phyloP scores from a whole-genome alignment of 352 stramenopile genomes.

The Poterioochromonas sp. region DNA sequence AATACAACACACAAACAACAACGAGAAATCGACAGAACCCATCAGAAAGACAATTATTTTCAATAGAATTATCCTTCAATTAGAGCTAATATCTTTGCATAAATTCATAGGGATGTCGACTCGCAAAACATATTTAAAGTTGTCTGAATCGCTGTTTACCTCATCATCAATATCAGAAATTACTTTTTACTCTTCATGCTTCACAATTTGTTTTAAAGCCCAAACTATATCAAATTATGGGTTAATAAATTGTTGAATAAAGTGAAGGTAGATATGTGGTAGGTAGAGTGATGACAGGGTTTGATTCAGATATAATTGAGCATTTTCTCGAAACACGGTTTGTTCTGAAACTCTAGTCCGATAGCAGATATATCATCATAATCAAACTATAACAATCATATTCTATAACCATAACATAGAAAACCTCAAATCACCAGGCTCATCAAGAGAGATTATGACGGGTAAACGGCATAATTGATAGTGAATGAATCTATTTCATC shows the following conservation, averaged over 20 bases:
- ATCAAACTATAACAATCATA: background rate
- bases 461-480: constrained; percentile 22
- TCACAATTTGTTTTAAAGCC: no score
- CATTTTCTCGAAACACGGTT: background rate
- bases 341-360: constrained; percentile 20
- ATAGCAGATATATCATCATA: constrained; percentile 1
- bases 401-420: background rate
- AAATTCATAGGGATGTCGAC: no score
- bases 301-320: background rate
- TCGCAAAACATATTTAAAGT: no score
- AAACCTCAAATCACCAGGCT: background rate
- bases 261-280: background rate
- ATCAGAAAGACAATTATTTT: no score
- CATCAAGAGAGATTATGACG: constrained; percentile 25
- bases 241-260: no score
- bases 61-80: no score
- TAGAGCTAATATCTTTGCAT: no score
- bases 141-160: no score
- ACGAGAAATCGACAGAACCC: no score
- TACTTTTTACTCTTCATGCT: no score
- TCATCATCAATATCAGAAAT: no score
- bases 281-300: background rate
- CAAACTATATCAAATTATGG: no score
- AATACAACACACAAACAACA: background rate
- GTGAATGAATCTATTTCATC: background rate